phyloP scores from a whole-genome alignment of 768 basidiomycete genomes.

The Podaxis carcinomalis region DNA sequence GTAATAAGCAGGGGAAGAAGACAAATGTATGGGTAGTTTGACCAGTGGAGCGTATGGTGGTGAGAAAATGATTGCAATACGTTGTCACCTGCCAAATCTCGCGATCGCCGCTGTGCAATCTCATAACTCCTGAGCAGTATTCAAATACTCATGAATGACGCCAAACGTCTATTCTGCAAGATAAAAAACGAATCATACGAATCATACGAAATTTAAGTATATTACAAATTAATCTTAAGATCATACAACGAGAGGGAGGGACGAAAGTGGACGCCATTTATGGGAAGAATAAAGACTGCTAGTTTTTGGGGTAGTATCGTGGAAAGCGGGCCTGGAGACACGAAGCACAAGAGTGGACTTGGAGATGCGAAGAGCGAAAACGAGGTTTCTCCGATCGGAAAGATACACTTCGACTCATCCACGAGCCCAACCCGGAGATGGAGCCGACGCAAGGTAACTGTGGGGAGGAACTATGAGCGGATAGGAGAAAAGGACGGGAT shows the following conservation, averaged over 20 bases:
- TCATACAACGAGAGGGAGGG: background rate
- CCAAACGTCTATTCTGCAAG: too few relatives aligned
- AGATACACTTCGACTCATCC: background rate
- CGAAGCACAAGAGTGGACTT: background rate
- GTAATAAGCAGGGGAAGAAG: background rate
- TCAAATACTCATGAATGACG: too few relatives aligned
- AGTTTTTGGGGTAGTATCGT: background rate
- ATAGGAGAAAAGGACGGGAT: too few relatives aligned
- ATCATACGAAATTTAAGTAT: background rate
- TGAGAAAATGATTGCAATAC: background rate
- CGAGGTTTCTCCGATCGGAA: background rate
- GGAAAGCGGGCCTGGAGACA: background rate
- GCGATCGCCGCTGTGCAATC: background rate
- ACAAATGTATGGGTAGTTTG: background rate
- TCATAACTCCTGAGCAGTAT: background rate
- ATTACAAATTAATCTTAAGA: background rate
- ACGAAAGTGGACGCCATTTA: background rate
- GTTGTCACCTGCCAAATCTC: background rate
- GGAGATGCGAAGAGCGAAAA: background rate
- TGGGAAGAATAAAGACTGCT: background rate
- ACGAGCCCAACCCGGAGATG: conserved; percentile 8
- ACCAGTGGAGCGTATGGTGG: background rate
- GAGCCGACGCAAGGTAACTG: conserved; percentile 2
- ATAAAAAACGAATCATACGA: too few relatives aligned
- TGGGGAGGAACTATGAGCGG: background rate